Evolutionary conservation across 352 stramenopile species (phyloP), one percentile per base, ranked within the genome.

Genomic region (Globisporangium nunn): DNA sequence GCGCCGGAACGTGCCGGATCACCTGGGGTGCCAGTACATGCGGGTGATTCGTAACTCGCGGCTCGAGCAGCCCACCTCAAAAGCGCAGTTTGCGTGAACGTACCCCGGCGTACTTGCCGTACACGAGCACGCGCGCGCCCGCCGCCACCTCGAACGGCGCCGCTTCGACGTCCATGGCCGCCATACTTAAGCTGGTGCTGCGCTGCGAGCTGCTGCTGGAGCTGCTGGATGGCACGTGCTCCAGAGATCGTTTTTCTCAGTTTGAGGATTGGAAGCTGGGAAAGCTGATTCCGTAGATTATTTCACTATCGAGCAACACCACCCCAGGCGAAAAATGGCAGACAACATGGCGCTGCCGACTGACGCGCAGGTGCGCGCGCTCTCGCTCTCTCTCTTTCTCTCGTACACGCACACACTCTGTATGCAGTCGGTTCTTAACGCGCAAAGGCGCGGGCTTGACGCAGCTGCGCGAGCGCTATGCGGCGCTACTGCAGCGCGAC

Each of bases 61-160:
- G 23, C 23, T 23, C 23, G 23, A 23, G 23, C 23, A 23, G 23
- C 23, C 23, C 23, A 23, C 23, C 23, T 23, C 23, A 23, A 23
- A 23, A 23, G 23, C 23, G 23, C 23, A 23, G 23, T 23, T 23
- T 23, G 23, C 23, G 23, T 31, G n/a, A 4, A 75, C 74, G 58
- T 68, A 94, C 84, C 43, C 81, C 84, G 52, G 81, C 81, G 58
- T 91, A 77, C 55, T 92, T 92, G 64, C 81, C 77, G 59, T 74
- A 85, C 50, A 94, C 80, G 18, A 94, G 67, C 64, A 94, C 84
- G 52, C 72, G 78, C 31, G 58, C 64, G 39, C 71, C 72, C 28
- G 65, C 33, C 44, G 71, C 63, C 44, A 78, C 59, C 43, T 37
- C 66, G 55, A 81, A 71, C 17, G 53, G 52, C 39, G 71, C 63